phyloP scores from a whole-genome alignment of 768 basidiomycete species.

The Amanita phalloides region DNA sequence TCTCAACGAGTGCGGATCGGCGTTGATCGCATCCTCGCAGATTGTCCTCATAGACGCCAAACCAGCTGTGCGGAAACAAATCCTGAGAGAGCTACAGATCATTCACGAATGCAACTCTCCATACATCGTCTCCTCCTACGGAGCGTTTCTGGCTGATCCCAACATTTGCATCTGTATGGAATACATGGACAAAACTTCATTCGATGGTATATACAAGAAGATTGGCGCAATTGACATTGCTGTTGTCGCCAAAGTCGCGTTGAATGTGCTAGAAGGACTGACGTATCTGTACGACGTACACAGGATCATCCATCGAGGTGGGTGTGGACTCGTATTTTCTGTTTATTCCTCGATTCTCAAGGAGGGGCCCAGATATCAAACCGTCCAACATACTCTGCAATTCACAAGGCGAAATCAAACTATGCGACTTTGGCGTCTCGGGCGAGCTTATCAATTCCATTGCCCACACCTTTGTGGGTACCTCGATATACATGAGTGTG shows the following conservation, averaged over 20 bases:
- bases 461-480: constrained; percentile 98
- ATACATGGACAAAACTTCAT: constrained; percentile 85
- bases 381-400: constrained; percentile 97
- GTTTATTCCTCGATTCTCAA: neutral
- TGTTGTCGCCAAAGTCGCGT: constrained; percentile 87
- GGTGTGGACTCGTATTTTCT: constrained; percentile 16
- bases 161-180: constrained; percentile 99
- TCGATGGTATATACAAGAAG: constrained; percentile 94
- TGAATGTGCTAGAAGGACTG: constrained; percentile 88
- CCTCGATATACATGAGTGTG: constrained; percentile 99
- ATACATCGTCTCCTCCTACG: constrained; percentile 95
- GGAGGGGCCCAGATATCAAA: constrained; percentile 71
- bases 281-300: constrained; percentile 97
- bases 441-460: constrained; percentile 98
- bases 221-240: constrained; percentile 91
- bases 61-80: constrained; percentile 93
- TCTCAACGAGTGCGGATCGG: constrained; percentile 15
- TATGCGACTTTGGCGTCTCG: constrained; percentile 98
- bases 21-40: constrained; percentile 15
- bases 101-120: constrained; percentile 94
- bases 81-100: constrained; percentile 94
- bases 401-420: constrained; percentile 93
- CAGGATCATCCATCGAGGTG: constrained; percentile 97
- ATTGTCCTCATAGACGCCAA: constrained; percentile 96
- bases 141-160: constrained; percentile 92